These are phyloP conservation scores for Quaeritorhiza haematococci DNA, from an alignment of 371 early-diverging fungal genomes.

Conservation along the genomic window DNA sequence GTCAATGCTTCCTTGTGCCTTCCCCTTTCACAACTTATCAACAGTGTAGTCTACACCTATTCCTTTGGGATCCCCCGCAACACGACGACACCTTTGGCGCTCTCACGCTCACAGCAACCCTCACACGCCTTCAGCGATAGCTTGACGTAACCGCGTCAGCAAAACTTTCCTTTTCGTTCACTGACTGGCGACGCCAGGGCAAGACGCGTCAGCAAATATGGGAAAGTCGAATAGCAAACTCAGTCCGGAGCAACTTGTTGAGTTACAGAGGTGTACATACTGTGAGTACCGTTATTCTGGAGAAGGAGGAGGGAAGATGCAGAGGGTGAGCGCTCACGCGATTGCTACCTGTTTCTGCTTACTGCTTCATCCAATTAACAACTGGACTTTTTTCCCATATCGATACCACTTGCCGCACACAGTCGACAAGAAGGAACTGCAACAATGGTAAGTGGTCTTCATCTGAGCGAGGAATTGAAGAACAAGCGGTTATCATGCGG, in stretches of 20 bases:
- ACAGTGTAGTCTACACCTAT: too few relatives aligned
- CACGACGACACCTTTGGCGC: too few relatives aligned
- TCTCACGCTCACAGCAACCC: too few relatives aligned
- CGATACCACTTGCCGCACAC: neutral
- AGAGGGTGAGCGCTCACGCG: neutral
- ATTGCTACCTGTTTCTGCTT: neutral
- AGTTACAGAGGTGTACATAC: constrained; percentile 73
- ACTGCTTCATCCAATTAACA: neutral
- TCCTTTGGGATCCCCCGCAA: too few relatives aligned
- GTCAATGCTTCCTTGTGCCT: too few relatives aligned
- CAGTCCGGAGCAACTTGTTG: constrained; percentile 71
- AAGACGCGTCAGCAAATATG: too few relatives aligned
- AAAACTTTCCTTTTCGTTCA: too few relatives aligned
- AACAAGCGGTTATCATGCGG: neutral
- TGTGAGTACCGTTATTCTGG: constrained; percentile 52
- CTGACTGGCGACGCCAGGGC: too few relatives aligned
- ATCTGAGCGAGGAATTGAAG: neutral
- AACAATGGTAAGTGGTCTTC: constrained; percentile 71
- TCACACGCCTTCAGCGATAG: too few relatives aligned
- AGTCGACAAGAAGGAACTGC: constrained; percentile 92
- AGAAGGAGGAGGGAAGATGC: too few relatives aligned
- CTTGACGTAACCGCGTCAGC: too few relatives aligned
- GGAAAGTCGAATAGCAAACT: constrained; percentile 83
- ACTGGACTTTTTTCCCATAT: neutral
- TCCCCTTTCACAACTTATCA: too few relatives aligned